Conservation (phyloP, 495 filamentous ascomycete species). For the Penicillium longicatenatum region DNA sequence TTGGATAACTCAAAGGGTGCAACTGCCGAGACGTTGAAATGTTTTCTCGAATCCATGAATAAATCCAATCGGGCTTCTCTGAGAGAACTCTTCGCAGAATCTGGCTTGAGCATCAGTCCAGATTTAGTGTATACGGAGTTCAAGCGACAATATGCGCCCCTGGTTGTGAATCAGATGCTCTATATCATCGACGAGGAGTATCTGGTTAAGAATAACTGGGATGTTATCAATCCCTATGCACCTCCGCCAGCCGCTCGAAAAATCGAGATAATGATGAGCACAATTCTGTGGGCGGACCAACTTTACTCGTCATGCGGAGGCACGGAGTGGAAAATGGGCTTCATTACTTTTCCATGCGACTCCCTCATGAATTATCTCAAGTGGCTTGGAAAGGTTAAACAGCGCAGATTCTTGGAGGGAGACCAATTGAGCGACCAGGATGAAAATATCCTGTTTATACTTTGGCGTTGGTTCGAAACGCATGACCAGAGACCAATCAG, state of each 20-base stretch:
- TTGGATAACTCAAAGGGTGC: too few species aligned
- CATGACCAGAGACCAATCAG: not conserved
- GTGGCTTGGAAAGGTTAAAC: not conserved
- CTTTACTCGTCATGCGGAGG: not conserved
- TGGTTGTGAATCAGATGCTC: not conserved
- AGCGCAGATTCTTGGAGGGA: not conserved
- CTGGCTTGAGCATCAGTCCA: too few species aligned
- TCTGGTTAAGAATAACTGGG: not conserved
- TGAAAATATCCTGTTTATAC: not conserved
- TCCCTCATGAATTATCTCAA: not conserved
- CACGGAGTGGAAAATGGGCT: not conserved
- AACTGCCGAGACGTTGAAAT: too few species aligned
- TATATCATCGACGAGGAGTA: not conserved
- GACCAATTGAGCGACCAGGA: not conserved
- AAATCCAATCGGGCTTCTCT: too few species aligned
- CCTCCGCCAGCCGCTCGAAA: not conserved
- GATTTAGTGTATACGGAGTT: too few species aligned
- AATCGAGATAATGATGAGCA: not conserved
- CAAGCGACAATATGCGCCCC: too few species aligned
- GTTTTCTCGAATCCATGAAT: too few species aligned
- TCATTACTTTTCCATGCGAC: not conserved
- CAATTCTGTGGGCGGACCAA: not conserved
- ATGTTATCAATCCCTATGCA: not conserved
- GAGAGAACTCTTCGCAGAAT: too few species aligned
- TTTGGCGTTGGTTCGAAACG: not conserved